Conservation (phyloP, 202 grass and related monocot genomes). For the Cymbopogon flexuosus region DNA sequence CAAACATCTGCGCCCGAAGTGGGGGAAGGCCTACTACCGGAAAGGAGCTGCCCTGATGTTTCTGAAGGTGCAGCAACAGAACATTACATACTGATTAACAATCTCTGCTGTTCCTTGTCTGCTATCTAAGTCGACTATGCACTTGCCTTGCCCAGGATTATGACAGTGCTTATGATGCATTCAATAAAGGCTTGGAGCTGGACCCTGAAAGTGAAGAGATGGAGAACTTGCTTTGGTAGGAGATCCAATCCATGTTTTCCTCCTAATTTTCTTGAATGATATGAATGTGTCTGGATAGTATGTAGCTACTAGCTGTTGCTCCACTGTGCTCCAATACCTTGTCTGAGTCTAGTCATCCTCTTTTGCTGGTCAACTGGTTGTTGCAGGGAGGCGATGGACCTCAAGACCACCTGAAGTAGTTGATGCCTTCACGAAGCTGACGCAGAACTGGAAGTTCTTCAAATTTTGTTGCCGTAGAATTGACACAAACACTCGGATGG, state of each 20-base stretch:
- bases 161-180: background rate
- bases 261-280: background rate
- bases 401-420: background rate
- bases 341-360: background rate
- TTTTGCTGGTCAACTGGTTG: background rate
- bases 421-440: background rate
- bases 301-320: background rate
- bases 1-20: conserved; percentile 15
- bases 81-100: background rate
- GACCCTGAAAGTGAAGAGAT: conserved; percentile 36
- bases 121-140: background rate
- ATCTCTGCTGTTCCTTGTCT: background rate
- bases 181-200: conserved; percentile 10
- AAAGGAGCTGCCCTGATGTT: conserved; percentile 30
- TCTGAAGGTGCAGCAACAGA: conserved; percentile 18
- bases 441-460: background rate
- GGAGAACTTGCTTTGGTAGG: conserved; percentile 31
- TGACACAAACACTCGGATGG: background rate
- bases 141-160: conserved; percentile 14
- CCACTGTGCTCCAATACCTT: background rate
- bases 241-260: background rate
- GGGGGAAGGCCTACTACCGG: conserved; percentile 30
- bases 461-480: conserved; percentile 3
- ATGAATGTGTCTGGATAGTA: background rate
- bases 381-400: conserved; percentile 34